Evolutionary conservation across 495 filamentous ascomycete genomes (phyloP), one percentile per base, ranked within the genome.

Genomic region (Hypoxylon trugodes): DNA sequence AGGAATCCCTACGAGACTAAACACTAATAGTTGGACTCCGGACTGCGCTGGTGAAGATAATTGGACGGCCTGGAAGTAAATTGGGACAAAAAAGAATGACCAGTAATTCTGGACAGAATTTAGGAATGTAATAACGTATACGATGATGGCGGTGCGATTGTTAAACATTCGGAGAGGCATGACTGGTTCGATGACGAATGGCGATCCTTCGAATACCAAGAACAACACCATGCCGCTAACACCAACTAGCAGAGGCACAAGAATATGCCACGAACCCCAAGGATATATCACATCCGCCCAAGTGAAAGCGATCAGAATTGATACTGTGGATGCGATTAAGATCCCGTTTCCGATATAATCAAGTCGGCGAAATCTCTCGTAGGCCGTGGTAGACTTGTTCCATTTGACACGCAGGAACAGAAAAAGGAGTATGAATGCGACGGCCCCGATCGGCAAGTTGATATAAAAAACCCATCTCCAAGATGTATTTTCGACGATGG

Each of bases 401-500:
- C 63, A 69, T 3, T 65, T 68, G 48, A 76, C 69, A n/a, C 61
- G 67, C 22, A 77, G 55, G 42, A 74, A 75, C 1, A 71, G 10
- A 12, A 71, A 59, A 7, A 73, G 38, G 13, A 74, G 49, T 2
- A 68, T 46, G 15, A 76, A 56, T 0, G 72, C 45, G 4, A 69
- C 35, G 26, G 53, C 66, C 40, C 61, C 66, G 42, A 76, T 59
- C 21, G 74, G 74, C 7, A 78, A 58, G 51, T 69, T 73, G 41
- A 76, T 62, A 48, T 70, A 76, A 42, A 78, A 78, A 21, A 71
- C 58, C 66, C 65, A 68, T 64, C 65, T 48, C 65, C 65, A 68
- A 10, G 64, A 53, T 0, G 52, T 66, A 4, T 21, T 60, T 47
- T 77, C 66, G 75, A 91, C 90, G 63, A 94, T 92, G 6, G 88